Evolutionary conservation across 192 early-diverging fungal species (phyloP), one percentile per base, ranked within the genome.

Genomic region (Entrophospora sp.): DNA sequence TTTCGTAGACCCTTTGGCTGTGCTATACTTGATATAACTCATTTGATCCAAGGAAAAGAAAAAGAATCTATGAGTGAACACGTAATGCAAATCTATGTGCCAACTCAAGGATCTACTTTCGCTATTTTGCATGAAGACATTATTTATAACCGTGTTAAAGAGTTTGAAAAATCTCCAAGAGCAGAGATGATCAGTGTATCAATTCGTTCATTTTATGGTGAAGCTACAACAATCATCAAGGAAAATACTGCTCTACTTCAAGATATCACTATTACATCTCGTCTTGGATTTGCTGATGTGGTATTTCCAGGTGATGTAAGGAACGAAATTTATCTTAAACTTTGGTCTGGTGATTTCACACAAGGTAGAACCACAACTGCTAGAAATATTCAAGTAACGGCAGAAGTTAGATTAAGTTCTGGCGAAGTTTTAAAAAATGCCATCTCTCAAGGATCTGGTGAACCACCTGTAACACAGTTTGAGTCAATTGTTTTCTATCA

Each of bases 401-500:
- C 79, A 9, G 82, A 82, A 49, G 73, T 89, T 37, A 68, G 86
- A 32, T 64, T 75, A n/a, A 71, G 79, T 5, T 75, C 78, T 25
- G 83, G 86, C 1, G 72, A 72, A 8, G 59, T 81, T 24, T 72
- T 89, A 13, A 75, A 79, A 25, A 69, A 74, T 46, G 81, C 75
- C 64, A 1, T n/a, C n/a, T n/a, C n/a, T n/a, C n/a, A n/a, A n/a
- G n/a, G n/a, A n/a, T n/a, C n/a, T n/a, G n/a, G n/a, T n/a, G n/a
- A n/a, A n/a, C n/a, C n/a, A n/a, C n/a, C n/a, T n/a, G n/a, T n/a
- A n/a, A n/a, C n/a, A n/a, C 51, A 49, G 8, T 87, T 80, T 66
- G 83, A 87, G 36, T 81, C 79, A 4, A 58, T 82, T 27, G 72
- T 88, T 0, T 85, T 77, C 64, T 81, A 81, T 31, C 83, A 89